Conservation (phyloP, 441 rosid species). For the Jatropha podagrica region DNA sequence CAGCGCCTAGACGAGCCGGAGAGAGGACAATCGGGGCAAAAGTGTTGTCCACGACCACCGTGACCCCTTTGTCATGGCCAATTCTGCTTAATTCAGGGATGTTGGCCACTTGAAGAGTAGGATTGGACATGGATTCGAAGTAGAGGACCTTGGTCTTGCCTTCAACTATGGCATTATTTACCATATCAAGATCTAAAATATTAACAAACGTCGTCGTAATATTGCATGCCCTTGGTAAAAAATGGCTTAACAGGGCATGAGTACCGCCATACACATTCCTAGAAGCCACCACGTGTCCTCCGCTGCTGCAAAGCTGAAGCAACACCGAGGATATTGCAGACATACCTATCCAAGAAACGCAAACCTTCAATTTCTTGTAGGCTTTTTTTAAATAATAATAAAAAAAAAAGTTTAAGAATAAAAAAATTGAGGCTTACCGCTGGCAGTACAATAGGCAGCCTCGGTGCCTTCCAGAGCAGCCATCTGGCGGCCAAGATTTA, state of each 20-base stretch:
- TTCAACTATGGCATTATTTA: constrained; percentile 53
- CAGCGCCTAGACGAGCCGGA: constrained; percentile 89
- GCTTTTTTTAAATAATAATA: too few species aligned
- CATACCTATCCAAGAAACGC: constrained; percentile 53
- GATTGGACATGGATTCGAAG: constrained; percentile 85
- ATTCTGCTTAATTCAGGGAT: constrained; percentile 73
- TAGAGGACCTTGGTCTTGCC: constrained; percentile 76
- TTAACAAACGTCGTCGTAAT: constrained; percentile 84
- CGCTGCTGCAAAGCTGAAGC: constrained; percentile 88
- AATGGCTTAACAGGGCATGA: constrained; percentile 81
- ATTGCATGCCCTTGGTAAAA: constrained; percentile 73
- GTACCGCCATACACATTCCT: constrained; percentile 81
- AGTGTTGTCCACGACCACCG: constrained; percentile 85
- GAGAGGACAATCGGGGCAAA: constrained; percentile 88
- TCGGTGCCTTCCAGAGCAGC: constrained; percentile 97
- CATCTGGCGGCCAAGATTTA: constrained; percentile 91
- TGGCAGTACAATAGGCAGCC: constrained; percentile 95
- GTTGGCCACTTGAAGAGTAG: constrained; percentile 73
- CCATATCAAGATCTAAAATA: constrained; percentile 51
- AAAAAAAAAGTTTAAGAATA: background rate
- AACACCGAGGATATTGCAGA: constrained; percentile 87
- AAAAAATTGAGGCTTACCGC: constrained; percentile 44
- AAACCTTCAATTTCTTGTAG: too few species aligned
- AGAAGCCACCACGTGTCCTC: constrained; percentile 91
- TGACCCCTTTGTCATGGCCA: constrained; percentile 74